Evolutionary conservation across 139 green algal species (phyloP).

Genomic region (Trebouxia sp.): DNA sequence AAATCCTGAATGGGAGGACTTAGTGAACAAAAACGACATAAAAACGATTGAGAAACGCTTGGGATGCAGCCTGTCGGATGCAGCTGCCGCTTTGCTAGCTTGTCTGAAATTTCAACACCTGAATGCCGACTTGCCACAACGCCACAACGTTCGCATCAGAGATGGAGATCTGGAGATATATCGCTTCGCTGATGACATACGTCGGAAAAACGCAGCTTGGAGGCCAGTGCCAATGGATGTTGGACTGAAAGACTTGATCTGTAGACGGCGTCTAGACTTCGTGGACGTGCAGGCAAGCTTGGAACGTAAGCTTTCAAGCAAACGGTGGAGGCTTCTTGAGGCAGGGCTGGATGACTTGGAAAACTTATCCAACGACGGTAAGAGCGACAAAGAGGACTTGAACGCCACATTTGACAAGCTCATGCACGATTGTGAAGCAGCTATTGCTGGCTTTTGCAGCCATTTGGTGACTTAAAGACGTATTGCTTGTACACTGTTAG

Average conservation of each 20-base stretch:
- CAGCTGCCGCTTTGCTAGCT: conserved; percentile 18
- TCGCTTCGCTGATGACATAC: conserved; percentile 22
- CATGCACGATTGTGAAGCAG: conserved; percentile 23
- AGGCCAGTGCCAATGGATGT: conserved; percentile 5
- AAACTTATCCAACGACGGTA: conserved; percentile 23
- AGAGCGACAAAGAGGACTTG: conserved; percentile 14
- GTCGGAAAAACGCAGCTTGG: conserved; percentile 22
- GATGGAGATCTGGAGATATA: conserved; percentile 22
- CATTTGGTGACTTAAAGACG: conserved; percentile 23
- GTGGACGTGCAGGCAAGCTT: conserved; percentile 23
- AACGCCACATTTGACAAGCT: conserved; percentile 22
- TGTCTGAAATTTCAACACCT: conserved; percentile 25
- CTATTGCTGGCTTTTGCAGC: conserved; percentile 24
- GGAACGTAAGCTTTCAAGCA: conserved; percentile 8
- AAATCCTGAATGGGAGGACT: neutral
- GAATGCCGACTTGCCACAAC: conserved; percentile 25
- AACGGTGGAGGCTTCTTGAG: conserved; percentile 23
- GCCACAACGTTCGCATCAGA: conserved; percentile 24
- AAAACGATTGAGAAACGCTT: conserved; percentile 16
- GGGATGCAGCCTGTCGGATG: conserved; percentile 24
- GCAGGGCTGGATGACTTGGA: conserved; percentile 21
- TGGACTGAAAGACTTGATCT: conserved; percentile 7
- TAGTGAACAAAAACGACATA: neutral
- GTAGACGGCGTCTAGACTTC: conserved; percentile 24
- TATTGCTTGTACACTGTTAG: conserved; percentile 20